Base-by-base conservation (phyloP, 129 eudicot species). In the Artemisia tridentata region DNA sequence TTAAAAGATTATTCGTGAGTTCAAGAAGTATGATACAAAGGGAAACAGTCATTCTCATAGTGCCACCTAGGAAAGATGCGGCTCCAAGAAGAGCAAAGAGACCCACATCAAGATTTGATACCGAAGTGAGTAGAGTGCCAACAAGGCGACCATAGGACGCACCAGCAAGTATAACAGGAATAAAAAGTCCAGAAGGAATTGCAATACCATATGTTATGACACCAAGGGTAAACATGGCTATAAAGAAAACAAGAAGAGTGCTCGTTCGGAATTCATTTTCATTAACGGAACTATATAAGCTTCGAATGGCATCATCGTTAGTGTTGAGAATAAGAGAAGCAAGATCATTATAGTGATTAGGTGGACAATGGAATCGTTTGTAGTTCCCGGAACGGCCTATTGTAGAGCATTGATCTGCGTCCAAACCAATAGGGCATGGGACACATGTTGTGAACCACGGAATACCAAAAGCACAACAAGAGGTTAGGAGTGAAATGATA, bases 11-110 rank as follows among this genome's bases (percentile, higher is more conserved):
- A 49, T 95, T 86, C 0, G 99, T 95, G 66, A 95, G 96, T 73
- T 90, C 99, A 11, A 95, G 91, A 56, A 95, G 90, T 38, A 95
- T 95, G 71, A 95, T 92, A 72, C 97, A 95, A 0, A 95, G 85
- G 3, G 99, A 95, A 1, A 95, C 99, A 0, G 97, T 95, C 99
- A 95, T 95, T 69, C 99, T 84, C 99, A 95, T 95, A 2, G 99
- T 95, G 52, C 99, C 99, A 70, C 99, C 99, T 16, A 95, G 91
- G 51, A 95, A 95, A 3, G 99, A 90, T 69, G 97, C 99, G 13
- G 99, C 84, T 66, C 99, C 99, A 1, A 95, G 96, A 48, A 95
- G 87, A 11, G 96, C 86, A 67, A 85, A 95, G 55, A 90, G 88
- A n/a, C 99, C 99, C 11, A 80, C 81, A 29, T 88, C 85, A 13